Base-by-base conservation (phyloP, 306 rosid genomes). In the Medicago ruthenica region DNA sequence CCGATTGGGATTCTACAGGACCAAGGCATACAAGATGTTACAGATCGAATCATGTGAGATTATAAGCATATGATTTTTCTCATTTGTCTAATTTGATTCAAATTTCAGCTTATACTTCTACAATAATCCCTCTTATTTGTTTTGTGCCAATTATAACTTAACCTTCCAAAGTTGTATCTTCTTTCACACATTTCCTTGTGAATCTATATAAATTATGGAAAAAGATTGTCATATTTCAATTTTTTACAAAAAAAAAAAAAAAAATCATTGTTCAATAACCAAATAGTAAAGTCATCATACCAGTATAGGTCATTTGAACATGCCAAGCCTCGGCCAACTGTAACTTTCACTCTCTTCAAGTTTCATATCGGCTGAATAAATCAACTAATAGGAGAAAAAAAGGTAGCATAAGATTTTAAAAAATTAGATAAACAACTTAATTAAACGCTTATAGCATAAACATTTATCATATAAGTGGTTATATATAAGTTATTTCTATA, bases 11-110 rank as follows among this genome's bases (percentile, higher is more conserved):
- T 90, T 89, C 87, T 88, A 82, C 93, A 85, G 74, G 98, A 90
- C 98, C 98, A 94, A 82, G 91, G 89, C 91, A 86, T 87, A 81
- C 88, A 90, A 76, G 86, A 87, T 51, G 96, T 88, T 10, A 95
- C 88, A 45, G 83, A 71, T 48, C 54, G 54, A 48, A 48, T 48
- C 54, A 6, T 8, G 18, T 6, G 8, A 5, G 54, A 48, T 47
- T 47, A 75, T 85, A 88, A 41, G 91, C 88, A n/a, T 84, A 89
- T 31, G 93, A 87, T 15, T 90, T 81, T 82, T 82, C 59, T 90
- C 87, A 60, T 68, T 90, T 70, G 80, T 87, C 89, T 93, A 87
- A 57, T 88, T 86, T 67, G 92, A 87, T 78, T 87, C 90, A 85
- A 86, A 82, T 87, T 87, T 97, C 98, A 94, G 54, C 74, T 80